Evolutionary conservation across 2,329 filamentous ascomycete genomes (phyloP), one percentile per base, ranked within the genome.

Genomic region (Penicillium palitans): DNA sequence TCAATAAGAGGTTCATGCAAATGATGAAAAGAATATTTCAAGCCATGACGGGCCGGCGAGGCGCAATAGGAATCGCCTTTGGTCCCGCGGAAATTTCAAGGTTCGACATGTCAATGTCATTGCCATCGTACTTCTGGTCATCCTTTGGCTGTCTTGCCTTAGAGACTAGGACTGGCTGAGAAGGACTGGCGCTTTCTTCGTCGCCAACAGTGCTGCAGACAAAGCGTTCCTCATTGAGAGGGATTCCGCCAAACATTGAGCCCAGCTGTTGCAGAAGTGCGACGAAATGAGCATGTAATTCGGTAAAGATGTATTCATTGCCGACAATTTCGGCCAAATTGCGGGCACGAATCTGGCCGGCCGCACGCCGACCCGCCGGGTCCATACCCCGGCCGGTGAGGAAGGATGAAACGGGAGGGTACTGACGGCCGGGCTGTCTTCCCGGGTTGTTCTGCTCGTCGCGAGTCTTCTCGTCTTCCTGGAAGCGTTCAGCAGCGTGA

Each of bases 301-400:
- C 80, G 12, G 83, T 80, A 64, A 86, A 86, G 63, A 86, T 82
- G 70, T 81, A 79, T 58, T 83, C 82, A 56, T 83, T 81, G 39
- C 83, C 83, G 6, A 84, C 81, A 50, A 86, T 84, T 66, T 86
- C 83, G 15, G 80, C 79, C n/a, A 86, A 72, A 55, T 81, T 83
- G 60, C 83, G 80, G 24, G 83, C 81, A 48, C 80, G 79, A 65
- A 82, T 80, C 55, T 83, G 81, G 48, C 81, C 81, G 6, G 9
- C 81, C 75, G 46, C 83, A 78, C 40, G 80, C 58, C 81, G 81
- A 7, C 83, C 83, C 64, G 84, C 81, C 2, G 83, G 82, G 61
- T 85, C 83, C 25, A 83, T 72, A 37, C 77, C 78, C 48, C 84
- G 82, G 35, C 82, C 82, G 1, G 83, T 83, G 21, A 86, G 73